Evolutionary conservation across 257 asterid species (phyloP), one percentile per base, ranked within the genome.

Genomic region (Primulina eburnea): DNA sequence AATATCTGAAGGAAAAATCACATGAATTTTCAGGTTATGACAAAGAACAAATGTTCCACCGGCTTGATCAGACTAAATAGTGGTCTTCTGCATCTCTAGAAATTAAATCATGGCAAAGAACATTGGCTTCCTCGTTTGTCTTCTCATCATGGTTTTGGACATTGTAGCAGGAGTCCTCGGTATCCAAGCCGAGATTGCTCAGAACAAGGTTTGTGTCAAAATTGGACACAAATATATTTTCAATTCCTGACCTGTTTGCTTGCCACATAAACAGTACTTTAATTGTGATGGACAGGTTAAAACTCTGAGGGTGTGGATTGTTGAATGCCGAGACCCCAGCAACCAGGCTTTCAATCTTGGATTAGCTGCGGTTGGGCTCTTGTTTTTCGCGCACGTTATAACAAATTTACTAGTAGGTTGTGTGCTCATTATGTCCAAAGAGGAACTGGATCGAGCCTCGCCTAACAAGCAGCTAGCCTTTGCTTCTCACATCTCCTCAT

Each of bases 281-380:
- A 0, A 11, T 60, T 21, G 20, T 11, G 37, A 8, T 65, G 64
- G 57, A 47, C 78, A 88, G 98, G 89, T 65, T 67, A 77, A 67
- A 9, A 76, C 82, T 29, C 73, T 86, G 60, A 83, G 83, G 76
- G 77, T 77, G 66, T 88, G 93, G 95, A 77, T 87, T 17, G 73
- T 87, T 40, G 95, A 88, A 66, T 93, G 98, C 80, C 83, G 92
- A 60, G 94, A 93, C 57, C 94, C 96, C 1, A 90, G 96, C 78
- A 72, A 88, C 71, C 75, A 79, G 70, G 98, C 97, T 37, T 92
- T 87, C 82, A 87, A 84, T 38, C 89, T 87, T 1, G 98, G 96
- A 7, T 33, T 88, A 77, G 80, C 86, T 53, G 98, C 97, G 11
- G 84, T 85, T 10, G 81, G 83, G 40, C 79, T 92, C 52, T 68